Base-by-base conservation (phyloP, 169 alveolate genomes). In the Babesia bovis region DNA sequence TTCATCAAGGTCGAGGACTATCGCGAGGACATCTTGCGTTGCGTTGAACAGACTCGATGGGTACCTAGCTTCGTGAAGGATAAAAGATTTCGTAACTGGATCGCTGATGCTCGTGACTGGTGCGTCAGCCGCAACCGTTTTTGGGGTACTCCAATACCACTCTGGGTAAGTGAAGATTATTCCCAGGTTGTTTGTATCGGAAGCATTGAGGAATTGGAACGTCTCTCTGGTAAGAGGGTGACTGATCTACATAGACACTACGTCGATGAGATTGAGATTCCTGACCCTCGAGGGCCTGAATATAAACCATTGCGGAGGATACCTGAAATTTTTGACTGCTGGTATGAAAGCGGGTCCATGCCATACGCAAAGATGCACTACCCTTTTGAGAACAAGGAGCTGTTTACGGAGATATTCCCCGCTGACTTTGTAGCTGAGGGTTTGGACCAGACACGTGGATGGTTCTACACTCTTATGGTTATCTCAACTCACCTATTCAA, bases 381-480 rank as follows among this genome's bases (percentile, higher is more conserved):
- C 82, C 99, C 99, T n/a, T 97, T 97, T 90, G 94, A 93, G 61
- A 90, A 86, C 78, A 91, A 92, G 26, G 96, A 96, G 63, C 85
- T 87, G 58, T 92, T 97, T 57, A 58, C 82, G 26, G 69, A 96
- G 57, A 86, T 93, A 32, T 98, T 97, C 91, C 99, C 99, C 23
- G 99, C 99, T 4, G 98, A 98, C 88, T 98, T 98, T 84, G 96
- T 98, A 55, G 99, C 98, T 7, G 99, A 98, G 90, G 99, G 99
- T 2, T 89, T 98, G 67, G 99, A 98, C 84, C 99, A 98, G 78
- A 97, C 99, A 17, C 89, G 99, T 63, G 99, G 99, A 25, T 96
- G 99, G 99, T 96, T 96, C 83, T 96, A 96, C 87, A 96, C 98
- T 33, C 79, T 96, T 57, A 86, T 91, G 78, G 98, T 97, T 28